Evolutionary conservation across 352 stramenopile genomes (phyloP).

Genomic region (Pythium vanterpoolii): DNA sequence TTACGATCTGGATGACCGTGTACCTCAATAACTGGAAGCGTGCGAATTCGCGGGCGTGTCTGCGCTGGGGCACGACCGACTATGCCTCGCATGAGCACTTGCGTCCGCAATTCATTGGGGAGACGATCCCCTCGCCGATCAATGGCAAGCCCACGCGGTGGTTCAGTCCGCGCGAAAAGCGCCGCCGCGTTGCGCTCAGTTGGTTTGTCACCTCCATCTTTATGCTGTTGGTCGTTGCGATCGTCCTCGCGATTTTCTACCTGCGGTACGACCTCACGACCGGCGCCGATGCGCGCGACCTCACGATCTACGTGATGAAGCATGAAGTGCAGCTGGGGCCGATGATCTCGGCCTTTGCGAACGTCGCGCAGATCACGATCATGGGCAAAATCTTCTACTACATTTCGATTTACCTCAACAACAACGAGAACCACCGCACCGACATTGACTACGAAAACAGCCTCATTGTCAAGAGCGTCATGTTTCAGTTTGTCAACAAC

Average conservation of each 20-base stretch:
- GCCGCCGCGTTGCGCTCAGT: conserved; percentile 71
- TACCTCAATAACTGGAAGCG: conserved; percentile 91
- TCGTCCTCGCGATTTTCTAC: conserved; percentile 78
- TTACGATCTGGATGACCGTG: conserved; percentile 88
- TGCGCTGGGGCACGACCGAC: conserved; percentile 83
- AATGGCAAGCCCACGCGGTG: conserved; percentile 65
- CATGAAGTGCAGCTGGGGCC: conserved; percentile 65
- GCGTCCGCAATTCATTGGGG: conserved; percentile 72
- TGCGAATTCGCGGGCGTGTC: conserved; percentile 65
- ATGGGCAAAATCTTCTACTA: conserved; percentile 92
- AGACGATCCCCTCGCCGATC: conserved; percentile 73
- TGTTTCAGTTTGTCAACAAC: conserved; percentile 96
- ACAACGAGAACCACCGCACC: conserved; percentile 93
- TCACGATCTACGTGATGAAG: conserved; percentile 55
- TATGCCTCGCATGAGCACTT: conserved; percentile 65
- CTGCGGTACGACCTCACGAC: conserved; percentile 73
- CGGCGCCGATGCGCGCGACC: conserved; percentile 45
- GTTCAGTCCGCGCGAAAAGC: conserved; percentile 60
- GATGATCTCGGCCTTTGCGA: conserved; percentile 66
- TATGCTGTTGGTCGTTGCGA: conserved; percentile 68
- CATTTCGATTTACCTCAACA: conserved; percentile 85
- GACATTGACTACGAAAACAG: conserved; percentile 89
- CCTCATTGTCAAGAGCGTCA: conserved; percentile 92
- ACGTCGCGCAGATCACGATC: conserved; percentile 81
- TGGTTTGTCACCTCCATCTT: conserved; percentile 79